Base-by-base conservation (phyloP, 305 asterid species). In the Galium porrigens region DNA sequence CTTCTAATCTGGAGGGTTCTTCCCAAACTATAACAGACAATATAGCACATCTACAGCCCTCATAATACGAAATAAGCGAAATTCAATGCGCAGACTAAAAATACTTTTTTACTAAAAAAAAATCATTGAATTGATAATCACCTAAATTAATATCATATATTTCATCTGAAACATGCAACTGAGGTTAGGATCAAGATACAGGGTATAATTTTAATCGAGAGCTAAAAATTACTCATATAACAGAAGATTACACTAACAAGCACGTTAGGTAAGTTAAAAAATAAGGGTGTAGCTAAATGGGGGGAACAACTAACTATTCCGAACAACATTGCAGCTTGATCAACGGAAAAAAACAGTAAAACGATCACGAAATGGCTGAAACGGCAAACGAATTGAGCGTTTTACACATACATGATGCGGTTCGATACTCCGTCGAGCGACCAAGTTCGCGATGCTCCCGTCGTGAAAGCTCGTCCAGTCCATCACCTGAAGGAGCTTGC, bases 401-500 rank as follows among this genome's bases (percentile, higher is more conserved):
- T 22, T 72, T 12, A 4, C 9, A 67, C 81, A 53, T 63, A 89
- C 99, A 69, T 76, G 78, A 63, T 69, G 82, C 52, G 52, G 58
- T 67, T 70, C 69, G 73, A 85, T 76, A 54, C 83, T 70, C 14
- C 95, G 97, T 58, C 68, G 69, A 78, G 82, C 73, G 56, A 92
- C 86, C 78, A 92, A 77, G 81, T 83, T 81, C 68, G 89, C 72
- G 80, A 92, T 84, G 85, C 76, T 89, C 78, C 96, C 92, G 73
- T 89, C 97, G 79, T 74, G 81, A 76, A 83, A 89, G 77, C 86
- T 70, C 49, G 70, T 70, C 44, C 78, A 75, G 61, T 78, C 83
- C 83, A 78, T 78, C 70, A 39, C 61, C 61, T 11, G 58, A 48
- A 52, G 25, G 0, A 48, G 51, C 57, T 63, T 56, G 62, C n/a